Conservation (phyloP, 2,329 filamentous ascomycete species). For the Verticillium nonalfalfae region DNA sequence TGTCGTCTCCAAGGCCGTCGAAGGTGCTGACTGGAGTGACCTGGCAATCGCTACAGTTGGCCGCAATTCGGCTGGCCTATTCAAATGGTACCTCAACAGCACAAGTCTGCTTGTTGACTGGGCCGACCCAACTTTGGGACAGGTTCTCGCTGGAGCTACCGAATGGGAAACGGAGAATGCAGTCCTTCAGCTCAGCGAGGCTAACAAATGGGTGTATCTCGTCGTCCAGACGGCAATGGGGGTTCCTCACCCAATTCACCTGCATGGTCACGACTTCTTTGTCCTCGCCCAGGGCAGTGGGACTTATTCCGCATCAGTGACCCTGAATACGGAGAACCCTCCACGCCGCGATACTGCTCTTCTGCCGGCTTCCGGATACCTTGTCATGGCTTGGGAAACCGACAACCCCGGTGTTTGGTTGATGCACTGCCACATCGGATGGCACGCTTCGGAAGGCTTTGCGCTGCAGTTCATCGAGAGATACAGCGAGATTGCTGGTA, state of each 20-base stretch:
- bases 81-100: conserved; percentile 39
- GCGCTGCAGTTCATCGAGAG: conserved; percentile 17
- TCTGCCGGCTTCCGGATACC: conserved; percentile 33
- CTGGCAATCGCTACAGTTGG: conserved; percentile 19
- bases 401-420: conserved; percentile 44
- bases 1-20: conserved; percentile 22
- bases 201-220: conserved; percentile 22
- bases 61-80: conserved; percentile 23
- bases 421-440: conserved; percentile 44
- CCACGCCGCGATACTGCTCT: conserved; percentile 46
- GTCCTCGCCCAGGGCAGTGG: conserved; percentile 12
- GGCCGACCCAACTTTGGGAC: conserved; percentile 19
- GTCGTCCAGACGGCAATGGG: conserved; percentile 16
- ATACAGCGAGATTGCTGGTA: conserved; percentile 9
- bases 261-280: conserved; percentile 28
- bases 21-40: conserved; percentile 17
- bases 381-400: conserved; percentile 43
- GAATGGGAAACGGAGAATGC: conserved; percentile 16
- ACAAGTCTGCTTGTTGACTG: conserved; percentile 23
- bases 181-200: conserved; percentile 18
- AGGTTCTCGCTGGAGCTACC: conserved; percentile 13
- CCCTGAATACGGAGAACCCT: conserved; percentile 30
- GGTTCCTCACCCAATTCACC: conserved; percentile 26
- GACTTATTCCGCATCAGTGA: conserved; percentile 8
- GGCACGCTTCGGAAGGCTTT: conserved; percentile 27